Evolutionary conservation across 768 basidiomycete genomes (phyloP), one percentile per base, ranked within the genome.

Genomic region (Hypholoma sublateritium): DNA sequence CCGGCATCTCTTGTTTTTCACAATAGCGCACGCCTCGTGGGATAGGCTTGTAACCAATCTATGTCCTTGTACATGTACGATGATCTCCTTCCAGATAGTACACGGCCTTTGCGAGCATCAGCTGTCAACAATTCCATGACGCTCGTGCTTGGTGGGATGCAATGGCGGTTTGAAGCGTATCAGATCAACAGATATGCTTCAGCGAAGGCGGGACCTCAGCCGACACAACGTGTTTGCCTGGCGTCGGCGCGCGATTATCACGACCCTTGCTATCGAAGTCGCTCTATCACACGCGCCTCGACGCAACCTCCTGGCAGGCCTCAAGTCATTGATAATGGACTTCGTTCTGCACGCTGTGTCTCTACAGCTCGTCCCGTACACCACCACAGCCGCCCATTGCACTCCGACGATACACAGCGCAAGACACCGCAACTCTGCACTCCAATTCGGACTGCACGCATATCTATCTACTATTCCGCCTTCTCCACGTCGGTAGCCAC

Each of bases 221-320:
- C 17, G 50, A 28, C 36, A 55, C 51, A 63, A 60, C 62, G 62
- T 63, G 62, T 59, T 61, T 25, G 50, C 59, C 51, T 47, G 34
- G 37, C 50, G 19, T 43, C 57, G 21, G 50, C 37, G 54, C 56
- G 55, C 55, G 60, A 59, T 57, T 56, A 58, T 60, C 62, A 56
- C 60, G 61, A 61, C 57, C 57, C 37, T 56, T 45, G 57, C 32
- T 24, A 25, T 24, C 25, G n/a, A n/a, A 43, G 48, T 32, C 50
- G 54, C 56, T 34, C 51, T 43, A 46, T 50, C 50, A 41, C 53
- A 58, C 63, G n/a, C 63, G 75, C 77, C 77, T 77, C 76, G 68
- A 76, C 69, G 77, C 67, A 76, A 69, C 71, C 74, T 59, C 73
- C 77, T 76, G 77, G 76, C 74, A 66, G 19, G 22, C 16, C 25